Evolutionary conservation across 2,329 filamentous ascomycete genomes (phyloP).

Genomic region (Neopestalotiopsis sp.): DNA sequence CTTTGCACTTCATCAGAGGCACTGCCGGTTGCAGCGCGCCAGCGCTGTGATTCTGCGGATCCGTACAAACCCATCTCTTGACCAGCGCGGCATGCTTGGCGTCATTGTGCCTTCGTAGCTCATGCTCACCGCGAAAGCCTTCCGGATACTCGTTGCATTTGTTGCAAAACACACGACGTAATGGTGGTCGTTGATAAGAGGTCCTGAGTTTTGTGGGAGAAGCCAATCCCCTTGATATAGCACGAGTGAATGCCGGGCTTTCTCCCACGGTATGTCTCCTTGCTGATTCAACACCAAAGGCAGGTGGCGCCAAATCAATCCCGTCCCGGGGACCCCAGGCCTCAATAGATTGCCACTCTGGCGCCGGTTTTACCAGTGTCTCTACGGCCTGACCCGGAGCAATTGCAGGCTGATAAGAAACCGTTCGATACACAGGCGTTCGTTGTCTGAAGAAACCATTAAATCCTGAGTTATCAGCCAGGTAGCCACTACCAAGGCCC

Average conservation of each 20-base stretch:
- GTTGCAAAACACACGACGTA: conserved; percentile 76
- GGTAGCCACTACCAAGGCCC: conserved; percentile 50
- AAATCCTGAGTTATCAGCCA: conserved; percentile 40
- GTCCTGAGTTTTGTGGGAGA: conserved; percentile 49
- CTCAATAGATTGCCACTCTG: conserved; percentile 45
- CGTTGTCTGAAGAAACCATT: conserved; percentile 49
- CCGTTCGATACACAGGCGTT: conserved; percentile 37
- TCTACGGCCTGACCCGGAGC: conserved; percentile 39
- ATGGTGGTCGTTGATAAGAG: conserved; percentile 58
- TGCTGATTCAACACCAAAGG: conserved; percentile 34
- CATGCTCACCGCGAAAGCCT: conserved; percentile 90
- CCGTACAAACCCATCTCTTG: conserved; percentile 61
- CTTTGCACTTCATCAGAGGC: conserved; percentile 60
- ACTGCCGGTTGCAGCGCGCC: conserved; percentile 53
- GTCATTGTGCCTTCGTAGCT: conserved; percentile 72
- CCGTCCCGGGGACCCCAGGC: conserved; percentile 40
- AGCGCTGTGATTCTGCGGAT: conserved; percentile 46
- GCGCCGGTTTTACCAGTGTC: conserved; percentile 38
- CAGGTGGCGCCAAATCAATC: conserved; percentile 28
- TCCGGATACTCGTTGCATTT: conserved; percentile 83
- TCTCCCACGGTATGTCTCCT: conserved; percentile 54
- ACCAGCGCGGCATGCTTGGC: conserved; percentile 61
- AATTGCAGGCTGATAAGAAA: conserved; percentile 38
- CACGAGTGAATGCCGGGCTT: conserved; percentile 46
- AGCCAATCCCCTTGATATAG: conserved; percentile 43